Base-by-base conservation (phyloP, 305 asterid species). In the Striga hermonthica region DNA sequence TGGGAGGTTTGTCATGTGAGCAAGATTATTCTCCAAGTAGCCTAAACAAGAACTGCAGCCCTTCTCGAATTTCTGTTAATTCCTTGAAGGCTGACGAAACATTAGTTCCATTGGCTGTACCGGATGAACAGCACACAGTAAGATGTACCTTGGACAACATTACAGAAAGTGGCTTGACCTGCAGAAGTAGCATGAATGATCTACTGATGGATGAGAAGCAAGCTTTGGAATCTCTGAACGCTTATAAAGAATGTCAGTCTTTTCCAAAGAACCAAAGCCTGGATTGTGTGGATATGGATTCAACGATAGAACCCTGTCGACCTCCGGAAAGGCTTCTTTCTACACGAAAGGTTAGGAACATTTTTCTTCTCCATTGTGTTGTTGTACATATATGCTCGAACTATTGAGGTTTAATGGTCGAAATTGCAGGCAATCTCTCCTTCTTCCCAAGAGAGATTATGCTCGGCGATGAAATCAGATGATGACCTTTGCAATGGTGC, bases 301-400 rank as follows among this genome's bases (percentile, higher is more conserved):
- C 75, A 62, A 70, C 80, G 38, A 64, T 81, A 55, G 80, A 67
- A 64, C 66, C 34, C n/a, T 68, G 64, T 48, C 87, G 60, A 55
- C 72, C 72, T 72, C 90, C 95, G 39, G 87, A 77, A 76, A 84
- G 84, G 79, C 82, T 86, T 62, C 81, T 74, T 16, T 80, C 80
- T 6, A 81, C 83, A 53, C 81, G 87, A 71, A 86, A 82, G 95
- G 95, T 86, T 40, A 55, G 79, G 57, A 31, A 64, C 22, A 11
- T 11, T 31, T 75, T 57, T 73, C 48, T 65, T 44, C 47, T 35
- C 63, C 62, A 59, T 44, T 8, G 12, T 43, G 64, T 68, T 22
- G 11, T 28, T 54, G 11, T 47, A 8, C 45, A 68, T 64, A 69
- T 55, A 53, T 52, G 12, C 45, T 54, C 63, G 63, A 53, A 60